Evolutionary conservation across 2,329 filamentous ascomycete species (phyloP).

Genomic region (Aspergillus japonicus): DNA sequence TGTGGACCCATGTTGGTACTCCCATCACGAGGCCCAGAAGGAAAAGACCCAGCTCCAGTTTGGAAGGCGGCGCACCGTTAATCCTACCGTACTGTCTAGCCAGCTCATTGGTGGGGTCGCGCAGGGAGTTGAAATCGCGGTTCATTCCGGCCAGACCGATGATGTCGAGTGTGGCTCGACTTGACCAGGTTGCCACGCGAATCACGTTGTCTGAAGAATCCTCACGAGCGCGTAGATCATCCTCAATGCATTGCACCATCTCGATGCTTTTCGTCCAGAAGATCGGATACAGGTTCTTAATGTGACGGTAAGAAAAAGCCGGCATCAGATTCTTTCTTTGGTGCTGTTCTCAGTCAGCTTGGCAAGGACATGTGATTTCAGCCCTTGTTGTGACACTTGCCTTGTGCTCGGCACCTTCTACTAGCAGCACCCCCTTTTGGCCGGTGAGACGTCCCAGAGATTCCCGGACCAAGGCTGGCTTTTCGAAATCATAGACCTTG

Average conservation of each 20-base stretch:
- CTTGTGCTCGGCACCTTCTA: slow-evolving; percentile 90
- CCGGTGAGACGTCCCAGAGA: slow-evolving; percentile 41
- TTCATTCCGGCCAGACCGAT: slow-evolving; percentile 72
- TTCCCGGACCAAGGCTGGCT: slow-evolving; percentile 53
- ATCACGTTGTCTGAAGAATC: slow-evolving; percentile 45
- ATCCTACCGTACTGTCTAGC: slow-evolving; percentile 39
- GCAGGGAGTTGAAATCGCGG: slow-evolving; percentile 66
- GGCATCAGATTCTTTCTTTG: slow-evolving; percentile 78
- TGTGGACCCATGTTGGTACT: slow-evolving; percentile 59
- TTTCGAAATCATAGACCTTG: slow-evolving; percentile 68
- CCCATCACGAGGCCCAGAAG: slow-evolving; percentile 61
- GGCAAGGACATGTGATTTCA: background rate
- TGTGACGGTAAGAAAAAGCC: slow-evolving; percentile 79
- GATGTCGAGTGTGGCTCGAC: slow-evolving; percentile 70
- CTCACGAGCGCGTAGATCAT: slow-evolving; percentile 41
- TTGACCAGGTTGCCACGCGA: slow-evolving; percentile 63
- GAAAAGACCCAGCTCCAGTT: slow-evolving; percentile 48
- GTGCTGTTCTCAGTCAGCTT: slow-evolving; percentile 23
- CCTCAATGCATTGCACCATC: slow-evolving; percentile 61
- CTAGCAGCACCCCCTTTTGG: slow-evolving; percentile 57
- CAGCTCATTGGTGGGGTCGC: slow-evolving; percentile 60
- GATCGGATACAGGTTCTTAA: slow-evolving; percentile 78
- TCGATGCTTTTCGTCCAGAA: slow-evolving; percentile 79
- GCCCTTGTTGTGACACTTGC: slow-evolving; percentile 28
- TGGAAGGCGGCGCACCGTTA: slow-evolving; percentile 16